Conservation (phyloP, 768 basidiomycete genomes). For the Serendipita sp. region DNA sequence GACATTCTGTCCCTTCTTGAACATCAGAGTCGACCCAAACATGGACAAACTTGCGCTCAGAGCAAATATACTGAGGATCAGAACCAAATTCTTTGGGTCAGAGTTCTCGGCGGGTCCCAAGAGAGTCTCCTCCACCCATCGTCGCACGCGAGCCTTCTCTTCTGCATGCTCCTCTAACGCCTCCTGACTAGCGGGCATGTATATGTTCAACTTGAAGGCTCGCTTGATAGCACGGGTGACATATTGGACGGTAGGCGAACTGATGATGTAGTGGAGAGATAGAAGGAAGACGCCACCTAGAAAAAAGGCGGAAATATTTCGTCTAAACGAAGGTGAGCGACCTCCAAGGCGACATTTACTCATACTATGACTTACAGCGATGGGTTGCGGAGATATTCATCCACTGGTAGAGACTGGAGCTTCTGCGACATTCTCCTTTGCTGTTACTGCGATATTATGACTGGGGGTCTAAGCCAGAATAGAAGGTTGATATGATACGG, state of each 20-base stretch:
- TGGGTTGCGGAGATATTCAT: neutral
- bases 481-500: neutral
- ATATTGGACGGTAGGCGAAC: neutral
- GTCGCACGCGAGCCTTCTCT: neutral
- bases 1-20: neutral
- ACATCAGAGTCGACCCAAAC: neutral
- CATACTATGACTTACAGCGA: neutral
- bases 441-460: no score
- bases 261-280: neutral
- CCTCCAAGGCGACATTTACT: neutral
- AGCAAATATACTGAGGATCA: neutral
- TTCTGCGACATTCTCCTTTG: neutral
- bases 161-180: neutral
- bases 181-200: neutral
- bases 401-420: constrained; percentile 1
- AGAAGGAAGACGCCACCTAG: constrained; percentile 7
- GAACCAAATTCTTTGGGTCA: neutral
- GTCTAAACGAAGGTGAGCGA: neutral
- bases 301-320: constrained; percentile 5
- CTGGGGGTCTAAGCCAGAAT: no score
- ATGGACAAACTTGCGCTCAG: neutral
- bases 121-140: neutral
- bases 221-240: neutral
- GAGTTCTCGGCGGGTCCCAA: neutral
- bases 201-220: neutral